A percentile compares a stretch with the other conserved stretches of the same genome.
Conservation (phyloP, 345 rosid species). For the Corchorus capsularis region DNA sequence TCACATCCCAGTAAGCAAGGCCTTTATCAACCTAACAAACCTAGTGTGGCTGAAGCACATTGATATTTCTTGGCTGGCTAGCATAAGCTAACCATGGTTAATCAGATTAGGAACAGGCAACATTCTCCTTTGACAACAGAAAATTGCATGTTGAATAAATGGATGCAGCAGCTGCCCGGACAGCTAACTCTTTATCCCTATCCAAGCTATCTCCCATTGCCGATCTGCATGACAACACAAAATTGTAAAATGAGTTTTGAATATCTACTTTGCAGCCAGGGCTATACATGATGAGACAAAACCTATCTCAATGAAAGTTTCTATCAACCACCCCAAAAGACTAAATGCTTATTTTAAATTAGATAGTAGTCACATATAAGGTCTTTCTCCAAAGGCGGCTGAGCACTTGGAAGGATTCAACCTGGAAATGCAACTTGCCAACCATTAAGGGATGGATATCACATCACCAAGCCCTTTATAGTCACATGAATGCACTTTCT, state of each 20-base stretch:
- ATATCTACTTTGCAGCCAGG: not conserved
- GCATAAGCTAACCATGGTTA: not conserved
- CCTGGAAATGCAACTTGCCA: no score
- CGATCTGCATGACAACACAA: not conserved
- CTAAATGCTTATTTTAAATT: not conserved
- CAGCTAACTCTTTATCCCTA: constrained; percentile 61
- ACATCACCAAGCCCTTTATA: no score
- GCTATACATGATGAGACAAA: not conserved
- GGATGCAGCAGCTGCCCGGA: constrained; percentile 97
- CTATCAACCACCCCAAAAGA: constrained; percentile 53
- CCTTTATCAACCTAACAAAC: not conserved
- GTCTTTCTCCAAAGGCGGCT: no score
- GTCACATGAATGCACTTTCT: not conserved
- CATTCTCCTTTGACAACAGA: constrained; percentile 64
- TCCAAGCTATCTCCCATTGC: not conserved
- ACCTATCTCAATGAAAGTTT: constrained; percentile 24
- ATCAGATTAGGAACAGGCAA: constrained; percentile 57
- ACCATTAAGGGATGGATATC: no score
- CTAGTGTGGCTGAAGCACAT: not conserved
- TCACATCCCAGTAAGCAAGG: constrained; percentile 4
- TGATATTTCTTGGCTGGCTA: not conserved
- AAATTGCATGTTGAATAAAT: constrained; percentile 86
- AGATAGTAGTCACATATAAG: no score
- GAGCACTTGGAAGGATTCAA: no score
- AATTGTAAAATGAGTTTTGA: not conserved